phyloP scores from a whole-genome alignment of 169 alveolate genomes.

The Plasmodium sp. region DNA sequence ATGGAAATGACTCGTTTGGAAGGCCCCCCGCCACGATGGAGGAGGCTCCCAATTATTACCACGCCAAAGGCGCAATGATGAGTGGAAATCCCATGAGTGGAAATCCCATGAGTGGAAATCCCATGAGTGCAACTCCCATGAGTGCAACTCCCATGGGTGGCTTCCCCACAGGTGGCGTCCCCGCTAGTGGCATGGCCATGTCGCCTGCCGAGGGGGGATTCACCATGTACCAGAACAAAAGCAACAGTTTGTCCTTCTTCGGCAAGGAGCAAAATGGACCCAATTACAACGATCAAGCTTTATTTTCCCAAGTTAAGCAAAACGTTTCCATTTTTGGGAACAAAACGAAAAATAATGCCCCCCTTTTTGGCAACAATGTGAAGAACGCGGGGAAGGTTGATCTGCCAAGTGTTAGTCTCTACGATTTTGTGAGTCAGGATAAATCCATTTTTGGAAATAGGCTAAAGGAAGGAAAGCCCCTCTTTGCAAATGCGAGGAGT shows the following conservation, averaged over 20 bases:
- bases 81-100: no score
- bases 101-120: no score
- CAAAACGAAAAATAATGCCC: constrained; percentile 15
- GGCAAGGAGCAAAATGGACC: background rate
- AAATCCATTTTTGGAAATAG: constrained; percentile 72
- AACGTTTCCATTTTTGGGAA: constrained; percentile 61
- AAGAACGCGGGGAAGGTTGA: background rate
- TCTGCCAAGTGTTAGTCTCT: background rate
- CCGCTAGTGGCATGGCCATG: background rate
- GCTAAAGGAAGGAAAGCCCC: constrained; percentile 50
- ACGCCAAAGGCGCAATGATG: background rate
- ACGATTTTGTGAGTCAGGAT: constrained; percentile 51
- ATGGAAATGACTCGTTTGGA: background rate
- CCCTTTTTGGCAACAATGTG: constrained; percentile 34
- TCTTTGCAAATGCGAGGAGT: background rate
- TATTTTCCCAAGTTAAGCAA: constrained; percentile 35
- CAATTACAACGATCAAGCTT: background rate
- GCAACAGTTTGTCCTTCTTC: background rate
- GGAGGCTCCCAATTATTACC: background rate
- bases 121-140: no score
- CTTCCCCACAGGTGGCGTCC: background rate
- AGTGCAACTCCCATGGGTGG: no score
- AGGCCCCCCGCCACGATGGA: background rate
- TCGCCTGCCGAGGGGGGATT: background rate
- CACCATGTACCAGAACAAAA: background rate